Evolutionary conservation across 2,329 filamentous ascomycete genomes (phyloP).

Genomic region (Sporothrix inflata): DNA sequence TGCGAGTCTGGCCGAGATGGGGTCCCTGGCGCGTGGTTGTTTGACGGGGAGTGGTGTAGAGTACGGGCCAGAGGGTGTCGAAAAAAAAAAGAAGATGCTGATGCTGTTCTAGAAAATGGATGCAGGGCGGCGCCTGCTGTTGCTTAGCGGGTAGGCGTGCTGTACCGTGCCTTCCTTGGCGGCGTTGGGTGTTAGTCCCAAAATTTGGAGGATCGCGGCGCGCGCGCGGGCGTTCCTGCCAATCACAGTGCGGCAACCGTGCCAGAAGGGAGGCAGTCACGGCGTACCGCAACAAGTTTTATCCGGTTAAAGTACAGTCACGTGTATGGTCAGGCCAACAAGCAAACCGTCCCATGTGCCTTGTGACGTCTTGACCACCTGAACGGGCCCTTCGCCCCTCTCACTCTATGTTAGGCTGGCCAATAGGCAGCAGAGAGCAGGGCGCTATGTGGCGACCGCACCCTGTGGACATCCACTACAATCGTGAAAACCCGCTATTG

Average conservation of each 20-base stretch:
- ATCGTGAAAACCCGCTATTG: constrained; percentile 21
- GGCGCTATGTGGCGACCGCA: constrained; percentile 24
- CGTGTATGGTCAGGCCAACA: background rate
- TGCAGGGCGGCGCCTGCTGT: constrained; percentile 23
- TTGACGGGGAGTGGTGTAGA: constrained; percentile 20
- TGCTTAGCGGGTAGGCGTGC: constrained; percentile 3
- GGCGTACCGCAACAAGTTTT: background rate
- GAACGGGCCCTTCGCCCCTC: constrained; percentile 18
- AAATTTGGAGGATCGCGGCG: constrained; percentile 30
- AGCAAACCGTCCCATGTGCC: background rate
- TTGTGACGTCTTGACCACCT: constrained; percentile 22
- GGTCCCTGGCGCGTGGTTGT: constrained; percentile 11
- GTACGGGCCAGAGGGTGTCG: background rate
- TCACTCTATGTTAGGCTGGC: background rate
- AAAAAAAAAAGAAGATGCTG: constrained; percentile 21
- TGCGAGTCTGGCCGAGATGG: background rate
- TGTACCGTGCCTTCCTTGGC: constrained; percentile 5
- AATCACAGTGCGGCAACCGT: constrained; percentile 20
- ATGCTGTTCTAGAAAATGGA: constrained; percentile 13
- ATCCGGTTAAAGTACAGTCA: background rate
- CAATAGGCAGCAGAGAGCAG: constrained; percentile 24
- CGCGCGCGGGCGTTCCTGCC: constrained; percentile 22
- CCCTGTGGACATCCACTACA: constrained; percentile 21
- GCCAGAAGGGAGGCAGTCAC: background rate
- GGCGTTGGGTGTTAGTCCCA: constrained; percentile 20